Base-by-base conservation (phyloP, 148 eudicot genomes). In the Heliamphora exappendiculata region DNA sequence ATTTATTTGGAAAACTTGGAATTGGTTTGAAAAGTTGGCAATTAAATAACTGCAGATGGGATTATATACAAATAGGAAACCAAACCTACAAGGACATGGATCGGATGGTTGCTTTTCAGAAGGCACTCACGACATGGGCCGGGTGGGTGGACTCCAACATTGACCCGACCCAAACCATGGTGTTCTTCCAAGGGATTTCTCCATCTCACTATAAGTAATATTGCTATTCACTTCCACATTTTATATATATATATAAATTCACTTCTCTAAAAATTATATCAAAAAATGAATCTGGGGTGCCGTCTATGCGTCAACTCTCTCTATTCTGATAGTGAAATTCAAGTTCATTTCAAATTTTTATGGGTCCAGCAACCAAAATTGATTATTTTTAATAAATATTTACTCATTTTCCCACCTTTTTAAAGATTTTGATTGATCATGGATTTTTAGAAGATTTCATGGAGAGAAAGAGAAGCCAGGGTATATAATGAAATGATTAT, bases 201-300 rank as follows among this genome's bases (percentile, higher is more conserved):
- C 99, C 99, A 0, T 87, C 97, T 45, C 99, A 95, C 76, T 92
- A 95, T 93, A 92, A 92, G 99, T 95, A 85, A 85, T n/a, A n/a
- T 91, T 63, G 2, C 13, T 67, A 49, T 67, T 41, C 39, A 42
- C 14, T 45, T 49, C 7, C 44, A 19, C 1, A 3, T 20, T 31
- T 49, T 44, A 4, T 0, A 7, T 22, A 41, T 20, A 67, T n/a
- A 42, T 47, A 37, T 37, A 66, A 7, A 42, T 28, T 20, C 3
- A 39, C 12, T 2, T 47, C 50, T 8, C 50, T 47, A 47, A 47
- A 8, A n/a, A n/a, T n/a, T n/a, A n/a, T n/a, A n/a, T n/a, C n/a
- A n/a, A n/a, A n/a, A n/a, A n/a, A n/a, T 42, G 10, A 42, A 42
- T 42, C 10, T 42, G 4, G 45, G 45, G 10, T 42, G 10, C 45